Evolutionary conservation across 805 yeast genomes (phyloP).

Genomic region (Wickerhamomyces subpelliculosus): DNA sequence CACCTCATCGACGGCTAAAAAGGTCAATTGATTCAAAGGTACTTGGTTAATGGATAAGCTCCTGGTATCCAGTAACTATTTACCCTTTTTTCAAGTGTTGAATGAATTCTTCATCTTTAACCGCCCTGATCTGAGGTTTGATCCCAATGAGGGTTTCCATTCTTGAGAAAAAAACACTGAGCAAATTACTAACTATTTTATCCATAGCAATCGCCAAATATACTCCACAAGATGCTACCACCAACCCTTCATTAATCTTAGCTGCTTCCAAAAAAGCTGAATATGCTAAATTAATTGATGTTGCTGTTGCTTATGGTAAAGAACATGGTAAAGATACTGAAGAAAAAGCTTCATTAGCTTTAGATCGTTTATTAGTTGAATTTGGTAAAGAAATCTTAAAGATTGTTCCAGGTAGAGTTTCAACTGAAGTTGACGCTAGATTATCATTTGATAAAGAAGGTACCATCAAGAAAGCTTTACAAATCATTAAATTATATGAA

Average conservation of each 20-base stretch:
- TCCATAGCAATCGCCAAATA: conserved; percentile 83
- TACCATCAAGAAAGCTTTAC: conserved; percentile 88
- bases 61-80: no score
- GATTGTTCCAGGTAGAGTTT: conserved; percentile 98
- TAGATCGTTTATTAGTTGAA: conserved; percentile 90
- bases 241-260: conserved; percentile 94
- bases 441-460: conserved; percentile 93
- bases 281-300: conserved; percentile 84
- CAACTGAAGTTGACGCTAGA: conserved; percentile 99
- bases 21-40: no score
- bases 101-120: no score
- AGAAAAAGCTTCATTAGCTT: conserved; percentile 73
- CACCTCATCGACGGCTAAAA: no score
- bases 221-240: conserved; percentile 98
- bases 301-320: conserved; percentile 84
- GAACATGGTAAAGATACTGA: conserved; percentile 48
- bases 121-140: no score
- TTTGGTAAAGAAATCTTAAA: conserved; percentile 90
- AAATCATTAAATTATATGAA: conserved; percentile 83
- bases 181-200: background rate
- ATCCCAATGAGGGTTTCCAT: background rate
- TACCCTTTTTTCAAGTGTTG: no score
- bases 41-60: no score
- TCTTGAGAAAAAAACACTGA: background rate
- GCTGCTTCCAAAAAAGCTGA: conserved; percentile 91